Percentiles rank a stretch among this genome's conserved stretches.
These are phyloP conservation scores for Endothia cerciana DNA, from an alignment of 2,329 filamentous ascomycete species.

Conservation along the genomic window DNA sequence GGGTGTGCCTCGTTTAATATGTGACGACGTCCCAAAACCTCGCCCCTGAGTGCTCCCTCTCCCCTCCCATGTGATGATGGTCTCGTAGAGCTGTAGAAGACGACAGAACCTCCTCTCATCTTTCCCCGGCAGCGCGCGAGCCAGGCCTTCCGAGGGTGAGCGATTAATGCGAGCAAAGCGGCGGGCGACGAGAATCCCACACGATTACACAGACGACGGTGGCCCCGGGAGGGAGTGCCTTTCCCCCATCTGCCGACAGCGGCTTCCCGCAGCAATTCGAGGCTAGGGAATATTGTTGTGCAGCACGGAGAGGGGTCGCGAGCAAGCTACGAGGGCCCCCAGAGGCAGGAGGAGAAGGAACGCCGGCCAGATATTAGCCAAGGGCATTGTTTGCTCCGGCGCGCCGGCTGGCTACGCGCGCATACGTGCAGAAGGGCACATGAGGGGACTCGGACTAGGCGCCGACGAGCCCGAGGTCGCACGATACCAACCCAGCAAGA, in stretches of 20 bases:
- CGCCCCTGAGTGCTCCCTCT: background rate
- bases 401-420: background rate
- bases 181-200: constrained; percentile 7
- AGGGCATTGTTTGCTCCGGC: background rate
- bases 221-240: constrained; percentile 5
- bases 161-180: constrained; percentile 8
- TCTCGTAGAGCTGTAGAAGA: constrained; percentile 11
- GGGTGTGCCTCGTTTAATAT: constrained; percentile 1
- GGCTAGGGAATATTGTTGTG: constrained; percentile 10
- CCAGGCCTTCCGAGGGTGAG: background rate
- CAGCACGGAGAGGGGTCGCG: constrained; percentile 12
- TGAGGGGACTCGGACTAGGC: constrained; percentile 10
- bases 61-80: background rate
- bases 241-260: constrained; percentile 21
- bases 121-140: background rate
- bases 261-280: constrained; percentile 21
- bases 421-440: constrained; percentile 20
- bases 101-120: background rate
- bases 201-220: constrained; percentile 29
- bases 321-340: background rate
- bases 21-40: background rate
- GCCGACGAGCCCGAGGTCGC: background rate
- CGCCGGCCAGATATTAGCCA: background rate
- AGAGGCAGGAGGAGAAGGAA: constrained; percentile 11
- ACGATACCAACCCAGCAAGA: background rate